Conservation (phyloP, 495 filamentous ascomycete genomes). For the Xylaria castorea region DNA sequence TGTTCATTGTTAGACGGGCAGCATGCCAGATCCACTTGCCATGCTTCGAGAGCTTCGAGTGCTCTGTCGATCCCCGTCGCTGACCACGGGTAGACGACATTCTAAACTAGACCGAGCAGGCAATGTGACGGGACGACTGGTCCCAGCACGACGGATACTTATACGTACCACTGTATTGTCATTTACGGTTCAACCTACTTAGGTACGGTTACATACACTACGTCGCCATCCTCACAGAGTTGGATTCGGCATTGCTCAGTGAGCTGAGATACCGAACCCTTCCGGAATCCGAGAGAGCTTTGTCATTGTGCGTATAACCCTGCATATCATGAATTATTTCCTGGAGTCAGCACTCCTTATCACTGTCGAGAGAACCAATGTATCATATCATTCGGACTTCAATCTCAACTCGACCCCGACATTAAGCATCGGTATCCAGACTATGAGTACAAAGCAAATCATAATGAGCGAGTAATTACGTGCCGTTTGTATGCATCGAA, state of each 20-base stretch:
- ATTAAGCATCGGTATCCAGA: not conserved
- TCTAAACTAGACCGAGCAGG: constrained; percentile 35
- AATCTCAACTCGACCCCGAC: not conserved
- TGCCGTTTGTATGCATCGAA: constrained; percentile 1
- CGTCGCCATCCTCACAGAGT: constrained; percentile 5
- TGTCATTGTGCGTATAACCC: not conserved
- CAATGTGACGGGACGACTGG: constrained; percentile 31
- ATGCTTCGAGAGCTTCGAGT: constrained; percentile 37
- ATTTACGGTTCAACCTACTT: constrained; percentile 15
- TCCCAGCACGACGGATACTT: constrained; percentile 41
- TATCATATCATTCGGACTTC: not conserved
- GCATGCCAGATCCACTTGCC: constrained; percentile 37
- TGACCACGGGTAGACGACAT: constrained; percentile 29
- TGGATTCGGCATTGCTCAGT: constrained; percentile 5
- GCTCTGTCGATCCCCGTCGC: constrained; percentile 6
- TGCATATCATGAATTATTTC: not conserved
- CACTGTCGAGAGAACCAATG: not conserved
- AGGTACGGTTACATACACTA: constrained; percentile 15
- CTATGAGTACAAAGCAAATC: constrained; percentile 2
- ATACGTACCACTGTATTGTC: constrained; percentile 13
- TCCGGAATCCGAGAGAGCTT: constrained; percentile 15
- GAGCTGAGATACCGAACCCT: constrained; percentile 21
- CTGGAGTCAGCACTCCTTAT: not conserved
- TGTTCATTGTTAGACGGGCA: constrained; percentile 7
- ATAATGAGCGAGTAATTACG: not conserved